A percentile compares a stretch with the other conserved stretches of the same genome.
Conservation (phyloP, 495 filamentous ascomycete species). For the Podospora pseudocomata region DNA sequence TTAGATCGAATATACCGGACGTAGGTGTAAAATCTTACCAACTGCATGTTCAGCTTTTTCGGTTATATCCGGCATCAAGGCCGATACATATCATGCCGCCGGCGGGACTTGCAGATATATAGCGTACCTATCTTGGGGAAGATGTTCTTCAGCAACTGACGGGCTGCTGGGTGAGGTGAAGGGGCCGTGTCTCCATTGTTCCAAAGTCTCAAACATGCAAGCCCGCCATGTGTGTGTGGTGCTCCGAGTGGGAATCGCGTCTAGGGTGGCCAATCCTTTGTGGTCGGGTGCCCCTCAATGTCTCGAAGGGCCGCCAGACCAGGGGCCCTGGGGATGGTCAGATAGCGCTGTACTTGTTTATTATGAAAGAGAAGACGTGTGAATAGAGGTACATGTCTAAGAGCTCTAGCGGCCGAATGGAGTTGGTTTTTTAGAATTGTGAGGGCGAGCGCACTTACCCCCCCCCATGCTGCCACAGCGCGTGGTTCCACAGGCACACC, state of each 20-base stretch:
- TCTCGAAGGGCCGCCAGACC: slow-evolving; percentile 6
- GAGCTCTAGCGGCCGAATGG: not conserved
- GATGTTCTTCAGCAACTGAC: too few relatives aligned
- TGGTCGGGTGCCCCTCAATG: not conserved
- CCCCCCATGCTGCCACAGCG: slow-evolving; percentile 2
- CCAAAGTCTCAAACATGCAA: slow-evolving; percentile 10
- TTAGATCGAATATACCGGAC: not conserved
- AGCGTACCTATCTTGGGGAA: too few relatives aligned
- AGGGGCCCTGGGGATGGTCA: not conserved
- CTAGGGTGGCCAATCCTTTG: slow-evolving; percentile 9
- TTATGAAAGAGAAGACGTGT: not conserved
- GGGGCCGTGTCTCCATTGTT: not conserved
- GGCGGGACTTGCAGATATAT: not conserved
- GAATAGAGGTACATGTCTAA: not conserved
- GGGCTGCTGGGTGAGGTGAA: too few relatives aligned
- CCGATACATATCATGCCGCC: not conserved
- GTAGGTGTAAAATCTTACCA: not conserved
- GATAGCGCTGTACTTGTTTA: not conserved
- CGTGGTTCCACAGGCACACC: slow-evolving; percentile 16
- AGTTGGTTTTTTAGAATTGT: slow-evolving; percentile 1
- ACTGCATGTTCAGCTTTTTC: not conserved
- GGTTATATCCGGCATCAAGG: not conserved
- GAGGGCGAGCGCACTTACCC: slow-evolving; percentile 14
- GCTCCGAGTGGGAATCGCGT: slow-evolving; percentile 9
- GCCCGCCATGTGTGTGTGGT: slow-evolving; percentile 9